These are phyloP conservation scores for Didymella pinodella DNA, from an alignment of 2,329 filamentous ascomycete species.

Conservation along the genomic window DNA sequence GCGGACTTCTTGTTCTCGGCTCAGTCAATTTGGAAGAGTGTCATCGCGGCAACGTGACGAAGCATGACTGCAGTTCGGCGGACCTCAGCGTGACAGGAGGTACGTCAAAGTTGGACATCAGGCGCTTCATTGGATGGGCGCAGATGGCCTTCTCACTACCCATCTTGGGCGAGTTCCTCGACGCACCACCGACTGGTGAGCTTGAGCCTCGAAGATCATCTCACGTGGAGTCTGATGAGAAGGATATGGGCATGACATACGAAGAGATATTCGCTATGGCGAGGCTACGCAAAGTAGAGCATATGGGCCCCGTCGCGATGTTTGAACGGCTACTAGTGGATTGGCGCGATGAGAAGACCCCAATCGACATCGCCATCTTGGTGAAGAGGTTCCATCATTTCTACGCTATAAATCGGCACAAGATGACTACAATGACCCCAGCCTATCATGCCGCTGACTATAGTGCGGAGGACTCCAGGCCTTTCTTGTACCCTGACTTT, in stretches of 20 bases:
- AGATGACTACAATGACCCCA: slow-evolving; percentile 38
- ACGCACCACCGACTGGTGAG: slow-evolving; percentile 56
- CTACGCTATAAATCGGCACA: slow-evolving; percentile 45
- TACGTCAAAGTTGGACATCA: slow-evolving; percentile 72
- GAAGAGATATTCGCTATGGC: slow-evolving; percentile 63
- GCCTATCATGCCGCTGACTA: slow-evolving; percentile 56
- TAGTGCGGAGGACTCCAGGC: slow-evolving; percentile 59
- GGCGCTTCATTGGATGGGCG: slow-evolving; percentile 71
- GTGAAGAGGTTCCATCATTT: slow-evolving; percentile 53
- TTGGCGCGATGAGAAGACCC: slow-evolving; percentile 53
- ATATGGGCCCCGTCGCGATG: slow-evolving; percentile 59
- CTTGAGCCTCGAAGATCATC: slow-evolving; percentile 69
- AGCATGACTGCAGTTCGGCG: slow-evolving; percentile 69
- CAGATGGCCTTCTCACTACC: slow-evolving; percentile 64
- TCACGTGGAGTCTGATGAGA: slow-evolving; percentile 67
- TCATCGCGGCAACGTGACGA: slow-evolving; percentile 67
- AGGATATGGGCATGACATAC: slow-evolving; percentile 59
- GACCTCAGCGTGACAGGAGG: slow-evolving; percentile 65
- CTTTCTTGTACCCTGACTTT: slow-evolving; percentile 54
- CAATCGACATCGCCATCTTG: slow-evolving; percentile 56
- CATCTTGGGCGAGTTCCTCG: slow-evolving; percentile 70
- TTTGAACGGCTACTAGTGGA: slow-evolving; percentile 61
- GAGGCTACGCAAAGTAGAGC: slow-evolving; percentile 60
- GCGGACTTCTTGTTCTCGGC: slow-evolving; percentile 71
- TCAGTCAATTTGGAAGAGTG: slow-evolving; percentile 65